Base-by-base conservation (phyloP, 129 eudicot species). In the Chrysanthemum seticuspe region DNA sequence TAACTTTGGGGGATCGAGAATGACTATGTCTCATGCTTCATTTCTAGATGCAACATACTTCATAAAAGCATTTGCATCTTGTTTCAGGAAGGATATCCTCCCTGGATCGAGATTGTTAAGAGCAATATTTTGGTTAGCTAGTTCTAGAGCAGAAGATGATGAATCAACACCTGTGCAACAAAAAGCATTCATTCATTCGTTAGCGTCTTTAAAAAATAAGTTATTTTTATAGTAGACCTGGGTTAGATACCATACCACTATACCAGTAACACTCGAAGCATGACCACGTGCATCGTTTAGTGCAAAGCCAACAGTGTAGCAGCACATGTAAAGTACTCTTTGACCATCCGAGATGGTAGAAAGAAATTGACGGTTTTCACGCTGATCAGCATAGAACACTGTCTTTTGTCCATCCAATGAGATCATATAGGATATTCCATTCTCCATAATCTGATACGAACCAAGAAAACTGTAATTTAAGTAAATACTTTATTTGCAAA, bases 331-430 rank as follows among this genome's bases (percentile, higher is more conserved):
- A 74, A 94, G 96, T 62, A 94, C 93, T 67, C 76, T 90, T 76
- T 74, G 83, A 72, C 89, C 97, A 59, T 78, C 54, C 15, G 91
- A 80, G 55, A 94, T 83, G 29, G 86, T 84, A 49, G 87, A 85
- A 73, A 94, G 79, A 47, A 86, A 94, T 27, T 85, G 87, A 21
- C 98, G 97, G 77, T 87, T 94, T 80, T 94, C 97, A 23, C 97
- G 98, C 72, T 94, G 98, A 85, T 94, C 98, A 14, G 97, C 98
- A 76, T 90, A 94, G 75, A 94, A 94, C n/a, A 96, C 98, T 15
- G 98, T 94, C 74, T 94, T 94, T 75, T 94, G 98, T 65, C 98
- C 97, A 77, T 88, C 98, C 83, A 88, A 81, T 44, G 98, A 94
- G 61, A 94, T 67, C 70, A 88, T 52, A 88, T 94, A 94, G 7